phyloP scores from a whole-genome alignment of 129 eudicot species.

The Arctium lappa region DNA sequence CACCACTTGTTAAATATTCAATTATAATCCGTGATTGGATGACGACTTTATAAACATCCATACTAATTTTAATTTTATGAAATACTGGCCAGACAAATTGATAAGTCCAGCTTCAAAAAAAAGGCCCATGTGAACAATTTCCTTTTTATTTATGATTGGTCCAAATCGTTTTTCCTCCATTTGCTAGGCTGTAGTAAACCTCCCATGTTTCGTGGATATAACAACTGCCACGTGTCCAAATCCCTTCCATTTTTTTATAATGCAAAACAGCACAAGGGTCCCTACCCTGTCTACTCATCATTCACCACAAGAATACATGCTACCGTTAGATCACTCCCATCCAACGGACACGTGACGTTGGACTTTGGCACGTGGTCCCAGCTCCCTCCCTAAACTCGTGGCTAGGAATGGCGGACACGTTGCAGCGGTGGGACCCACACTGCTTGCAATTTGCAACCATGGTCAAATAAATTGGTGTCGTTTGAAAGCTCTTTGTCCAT shows the following conservation, averaged over 20 bases:
- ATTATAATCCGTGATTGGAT: no score
- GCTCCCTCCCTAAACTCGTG: slow-evolving; percentile 30
- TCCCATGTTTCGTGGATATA: slow-evolving; percentile 31
- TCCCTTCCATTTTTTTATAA: not conserved
- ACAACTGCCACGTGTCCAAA: slow-evolving; percentile 29
- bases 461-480: no score
- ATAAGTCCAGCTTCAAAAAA: not conserved
- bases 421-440: slow-evolving; percentile 21
- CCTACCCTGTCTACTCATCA: slow-evolving; percentile 9
- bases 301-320: slow-evolving; percentile 13
- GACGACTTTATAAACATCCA: no score
- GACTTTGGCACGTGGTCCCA: slow-evolving; percentile 28
- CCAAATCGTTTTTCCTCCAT: not conserved
- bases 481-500: no score
- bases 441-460: not conserved
- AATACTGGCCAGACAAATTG: not conserved
- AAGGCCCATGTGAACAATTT: slow-evolving; percentile 5
- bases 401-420: slow-evolving; percentile 24
- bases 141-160: slow-evolving; percentile 7
- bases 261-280: slow-evolving; percentile 9
- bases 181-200: slow-evolving; percentile 12
- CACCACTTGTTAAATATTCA: no score
- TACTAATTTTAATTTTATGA: not conserved
- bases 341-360: not conserved
- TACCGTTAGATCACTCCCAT: slow-evolving; percentile 18